Evolutionary conservation across 2,329 filamentous ascomycete genomes (phyloP).

Genomic region (Graphiopsis chlorocephala): DNA sequence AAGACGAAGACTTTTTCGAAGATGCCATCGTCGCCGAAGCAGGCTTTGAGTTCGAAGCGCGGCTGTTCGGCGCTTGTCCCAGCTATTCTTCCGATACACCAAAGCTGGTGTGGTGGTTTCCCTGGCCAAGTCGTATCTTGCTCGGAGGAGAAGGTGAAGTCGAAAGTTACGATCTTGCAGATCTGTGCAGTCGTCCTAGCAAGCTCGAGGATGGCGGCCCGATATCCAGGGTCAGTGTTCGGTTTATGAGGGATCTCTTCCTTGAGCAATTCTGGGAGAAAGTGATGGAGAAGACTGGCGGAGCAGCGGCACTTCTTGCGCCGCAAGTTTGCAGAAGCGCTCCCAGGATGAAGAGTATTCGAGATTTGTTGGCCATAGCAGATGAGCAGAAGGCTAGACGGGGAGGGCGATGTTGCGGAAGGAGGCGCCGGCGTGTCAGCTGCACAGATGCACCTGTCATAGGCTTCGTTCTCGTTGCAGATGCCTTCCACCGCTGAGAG

Average conservation of each 20-base stretch:
- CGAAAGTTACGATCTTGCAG: neutral
- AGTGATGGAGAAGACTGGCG: neutral
- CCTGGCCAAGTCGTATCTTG: neutral
- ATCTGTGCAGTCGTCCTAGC: neutral
- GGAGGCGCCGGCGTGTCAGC: neutral
- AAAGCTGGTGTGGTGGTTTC: neutral
- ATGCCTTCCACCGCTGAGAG: neutral
- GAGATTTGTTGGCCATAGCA: neutral
- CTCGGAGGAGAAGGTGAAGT: neutral
- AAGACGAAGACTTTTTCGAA: slow-evolving; percentile 10
- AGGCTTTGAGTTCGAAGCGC: neutral
- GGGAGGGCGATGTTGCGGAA: neutral
- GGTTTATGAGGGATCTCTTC: neutral
- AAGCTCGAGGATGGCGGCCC: neutral
- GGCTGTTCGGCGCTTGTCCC: neutral
- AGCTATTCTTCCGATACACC: neutral
- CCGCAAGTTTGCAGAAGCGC: neutral
- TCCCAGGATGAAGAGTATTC: neutral
- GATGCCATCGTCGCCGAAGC: slow-evolving; percentile 2
- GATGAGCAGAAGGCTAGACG: neutral
- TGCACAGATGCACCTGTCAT: neutral
- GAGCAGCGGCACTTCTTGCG: neutral
- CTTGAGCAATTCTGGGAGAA: neutral
- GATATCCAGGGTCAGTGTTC: neutral
- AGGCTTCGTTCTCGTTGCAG: neutral